Evolutionary conservation across 1,284 basidiomycete species (phyloP).

Genomic region (Apiotrichum domesticum): DNA sequence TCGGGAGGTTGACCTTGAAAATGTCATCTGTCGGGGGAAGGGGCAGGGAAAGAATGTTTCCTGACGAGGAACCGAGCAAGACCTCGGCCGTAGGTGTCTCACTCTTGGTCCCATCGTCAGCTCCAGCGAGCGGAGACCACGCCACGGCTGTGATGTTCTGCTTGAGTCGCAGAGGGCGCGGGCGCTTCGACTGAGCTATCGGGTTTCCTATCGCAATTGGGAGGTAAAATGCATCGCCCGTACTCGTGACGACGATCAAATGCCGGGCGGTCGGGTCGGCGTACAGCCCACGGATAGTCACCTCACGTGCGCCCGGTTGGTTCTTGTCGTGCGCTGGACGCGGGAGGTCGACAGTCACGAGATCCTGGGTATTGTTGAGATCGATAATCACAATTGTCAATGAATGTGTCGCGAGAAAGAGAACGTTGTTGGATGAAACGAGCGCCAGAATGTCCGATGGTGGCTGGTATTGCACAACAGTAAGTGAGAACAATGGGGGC

Average conservation of each 20-base stretch:
- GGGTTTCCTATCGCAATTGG: conserved; percentile 48
- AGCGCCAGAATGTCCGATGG: conserved; percentile 72
- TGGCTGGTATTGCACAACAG: conserved; percentile 79
- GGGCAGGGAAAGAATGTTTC: conserved; percentile 71
- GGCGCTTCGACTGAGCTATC: conserved; percentile 56
- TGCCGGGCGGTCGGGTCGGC: conserved; percentile 89
- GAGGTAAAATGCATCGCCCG: conserved; percentile 92
- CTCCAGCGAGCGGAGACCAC: conserved; percentile 64
- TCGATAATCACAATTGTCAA: conserved; percentile 77
- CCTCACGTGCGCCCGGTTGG: conserved; percentile 22
- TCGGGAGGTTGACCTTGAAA: conserved; percentile 59
- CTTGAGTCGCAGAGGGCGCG: conserved; percentile 71
- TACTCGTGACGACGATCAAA: conserved; percentile 72
- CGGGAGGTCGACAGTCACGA: conserved; percentile 68
- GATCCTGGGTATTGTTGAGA: conserved; percentile 70
- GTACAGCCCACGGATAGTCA: conserved; percentile 66
- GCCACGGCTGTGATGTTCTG: conserved; percentile 87
- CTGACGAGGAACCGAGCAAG: conserved; percentile 79
- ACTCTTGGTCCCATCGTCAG: background rate
- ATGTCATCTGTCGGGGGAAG: conserved; percentile 75
- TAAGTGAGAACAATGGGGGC: conserved; percentile 72
- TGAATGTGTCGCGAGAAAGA: conserved; percentile 74
- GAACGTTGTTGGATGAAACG: conserved; percentile 74
- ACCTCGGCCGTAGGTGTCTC: conserved; percentile 31
- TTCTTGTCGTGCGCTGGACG: conserved; percentile 52